phyloP scores from a whole-genome alignment of 192 early-diverging fungal genomes.

The Coemansia sp. region DNA sequence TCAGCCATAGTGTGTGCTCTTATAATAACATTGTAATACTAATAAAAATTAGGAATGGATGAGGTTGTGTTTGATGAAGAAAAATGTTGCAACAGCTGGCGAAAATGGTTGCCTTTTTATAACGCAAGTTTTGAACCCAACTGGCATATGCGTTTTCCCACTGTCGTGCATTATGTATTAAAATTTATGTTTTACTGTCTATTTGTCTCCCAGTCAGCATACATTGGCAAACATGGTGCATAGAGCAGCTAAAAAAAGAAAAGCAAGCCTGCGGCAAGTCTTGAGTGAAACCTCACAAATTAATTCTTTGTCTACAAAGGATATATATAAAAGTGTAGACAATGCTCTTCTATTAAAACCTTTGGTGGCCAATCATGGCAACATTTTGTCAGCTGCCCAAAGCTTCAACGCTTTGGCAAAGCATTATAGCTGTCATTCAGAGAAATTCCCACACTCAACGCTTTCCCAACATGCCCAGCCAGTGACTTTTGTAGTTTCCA shows the following conservation, averaged over 20 bases:
- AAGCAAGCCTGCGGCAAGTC: not conserved
- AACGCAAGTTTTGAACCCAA: not conserved
- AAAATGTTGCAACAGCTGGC: not conserved
- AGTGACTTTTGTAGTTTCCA: slow-evolving; percentile 87
- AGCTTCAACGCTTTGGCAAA: slow-evolving; percentile 96
- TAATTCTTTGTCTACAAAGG: not conserved
- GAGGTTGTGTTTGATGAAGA: not conserved
- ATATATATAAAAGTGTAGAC: not conserved
- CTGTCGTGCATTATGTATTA: no score
- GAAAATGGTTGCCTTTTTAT: not conserved
- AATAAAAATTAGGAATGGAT: not conserved
- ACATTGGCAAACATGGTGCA: not conserved
- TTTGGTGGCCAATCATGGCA: not conserved
- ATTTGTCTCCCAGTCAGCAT: not conserved
- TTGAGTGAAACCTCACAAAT: not conserved
- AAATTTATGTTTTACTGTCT: no score
- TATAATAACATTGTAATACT: no score
- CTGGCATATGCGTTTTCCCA: not conserved
- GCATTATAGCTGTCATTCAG: slow-evolving; percentile 79
- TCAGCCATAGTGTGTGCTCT: no score
- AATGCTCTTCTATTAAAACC: not conserved
- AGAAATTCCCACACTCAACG: slow-evolving; percentile 81
- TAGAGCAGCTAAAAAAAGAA: not conserved
- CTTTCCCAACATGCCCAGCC: slow-evolving; percentile 86
- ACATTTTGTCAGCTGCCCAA: slow-evolving; percentile 63